Percentiles rank a stretch among this genome's conserved stretches.
phyloP scores from a whole-genome alignment of 2,329 filamentous ascomycete genomes.

The Chrysosporium keratinophilum region DNA sequence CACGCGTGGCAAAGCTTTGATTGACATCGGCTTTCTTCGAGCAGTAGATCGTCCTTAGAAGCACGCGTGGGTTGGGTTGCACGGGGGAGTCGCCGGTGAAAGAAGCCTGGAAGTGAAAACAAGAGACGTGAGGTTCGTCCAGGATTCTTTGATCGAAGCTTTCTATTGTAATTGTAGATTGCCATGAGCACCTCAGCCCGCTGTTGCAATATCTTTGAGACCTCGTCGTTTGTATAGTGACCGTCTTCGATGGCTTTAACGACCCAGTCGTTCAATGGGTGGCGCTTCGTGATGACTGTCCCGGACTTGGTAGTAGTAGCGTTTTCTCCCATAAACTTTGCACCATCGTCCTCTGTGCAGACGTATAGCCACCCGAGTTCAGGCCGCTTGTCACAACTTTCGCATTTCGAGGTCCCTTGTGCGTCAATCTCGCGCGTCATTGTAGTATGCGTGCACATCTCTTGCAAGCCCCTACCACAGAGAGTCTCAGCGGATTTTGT shows the following conservation, averaged over 20 bases:
- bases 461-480: too few species aligned
- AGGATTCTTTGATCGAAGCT: background rate
- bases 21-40: too few species aligned
- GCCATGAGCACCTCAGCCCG: slow-evolving; percentile 25
- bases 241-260: slow-evolving; percentile 34
- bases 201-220: slow-evolving; percentile 34
- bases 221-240: slow-evolving; percentile 36
- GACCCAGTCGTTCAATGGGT: slow-evolving; percentile 32
- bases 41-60: too few species aligned
- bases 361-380: slow-evolving; percentile 62
- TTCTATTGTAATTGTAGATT: slow-evolving; percentile 8
- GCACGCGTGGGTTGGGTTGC: too few species aligned
- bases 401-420: slow-evolving; percentile 45
- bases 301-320: slow-evolving; percentile 12
- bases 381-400: slow-evolving; percentile 47
- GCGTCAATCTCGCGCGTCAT: slow-evolving; percentile 50
- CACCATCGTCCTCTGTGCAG: slow-evolving; percentile 55
- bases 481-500: too few species aligned
- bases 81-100: too few species aligned
- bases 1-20: too few species aligned
- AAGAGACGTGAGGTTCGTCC: too few species aligned
- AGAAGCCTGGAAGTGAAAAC: too few species aligned
- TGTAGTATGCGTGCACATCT: too few species aligned
- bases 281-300: slow-evolving; percentile 22
- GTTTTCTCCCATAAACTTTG: slow-evolving; percentile 28